Conservation (phyloP, 768 basidiomycete species). For the Cantharellus cinnabarinus region DNA sequence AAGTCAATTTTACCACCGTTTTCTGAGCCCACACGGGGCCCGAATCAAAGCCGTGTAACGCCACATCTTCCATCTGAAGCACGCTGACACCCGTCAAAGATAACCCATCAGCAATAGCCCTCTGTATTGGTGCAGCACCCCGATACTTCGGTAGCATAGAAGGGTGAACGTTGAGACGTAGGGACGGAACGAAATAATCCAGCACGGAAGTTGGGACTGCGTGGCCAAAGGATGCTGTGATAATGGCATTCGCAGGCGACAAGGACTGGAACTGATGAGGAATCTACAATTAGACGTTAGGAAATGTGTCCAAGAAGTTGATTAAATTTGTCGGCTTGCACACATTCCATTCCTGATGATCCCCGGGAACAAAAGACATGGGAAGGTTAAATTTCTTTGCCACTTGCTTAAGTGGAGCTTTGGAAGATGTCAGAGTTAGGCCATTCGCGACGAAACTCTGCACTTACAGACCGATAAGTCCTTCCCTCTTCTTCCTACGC, state of each 20-base stretch:
- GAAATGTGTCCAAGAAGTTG: too few relatives aligned
- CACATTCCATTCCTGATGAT: too few relatives aligned
- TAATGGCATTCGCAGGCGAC: constrained; percentile 32
- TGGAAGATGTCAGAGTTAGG: neutral
- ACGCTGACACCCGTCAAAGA: constrained; percentile 60
- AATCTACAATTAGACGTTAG: too few relatives aligned
- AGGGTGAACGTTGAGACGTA: constrained; percentile 73
- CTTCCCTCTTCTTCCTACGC: constrained; percentile 40
- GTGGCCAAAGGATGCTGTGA: constrained; percentile 84
- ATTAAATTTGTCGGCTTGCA: too few relatives aligned
- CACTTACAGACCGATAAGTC: constrained; percentile 35
- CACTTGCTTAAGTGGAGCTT: constrained; percentile 52
- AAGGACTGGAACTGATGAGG: constrained; percentile 13
- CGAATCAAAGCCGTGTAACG: constrained; percentile 45
- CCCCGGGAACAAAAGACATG: constrained; percentile 36
- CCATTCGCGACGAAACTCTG: neutral
- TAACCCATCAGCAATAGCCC: constrained; percentile 48
- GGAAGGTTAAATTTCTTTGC: constrained; percentile 34
- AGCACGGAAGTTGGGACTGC: constrained; percentile 51
- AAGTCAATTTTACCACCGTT: constrained; percentile 29
- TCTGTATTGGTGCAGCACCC: constrained; percentile 85
- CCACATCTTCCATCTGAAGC: constrained; percentile 46
- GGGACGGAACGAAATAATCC: constrained; percentile 32
- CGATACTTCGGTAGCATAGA: constrained; percentile 71
- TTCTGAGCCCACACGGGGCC: constrained; percentile 45